A percentile compares a stretch with the other conserved stretches of the same genome.
Evolutionary conservation across 257 asterid species (phyloP).

Genomic region (Solanum chaucha): DNA sequence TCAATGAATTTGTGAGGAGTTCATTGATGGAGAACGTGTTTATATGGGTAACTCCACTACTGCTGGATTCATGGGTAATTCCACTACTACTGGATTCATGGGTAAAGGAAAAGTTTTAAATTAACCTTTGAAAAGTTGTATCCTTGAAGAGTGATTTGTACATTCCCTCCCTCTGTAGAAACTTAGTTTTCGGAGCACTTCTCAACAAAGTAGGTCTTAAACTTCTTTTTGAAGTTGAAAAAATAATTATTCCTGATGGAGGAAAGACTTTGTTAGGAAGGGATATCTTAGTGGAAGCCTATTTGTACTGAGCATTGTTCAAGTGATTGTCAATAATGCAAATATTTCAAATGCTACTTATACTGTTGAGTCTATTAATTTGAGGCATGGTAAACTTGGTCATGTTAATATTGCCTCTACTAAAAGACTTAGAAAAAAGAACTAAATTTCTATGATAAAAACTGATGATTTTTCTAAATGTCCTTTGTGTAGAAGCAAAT

Average conservation of each 20-base stretch:
- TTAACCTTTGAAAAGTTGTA: not conserved
- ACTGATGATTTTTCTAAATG: not conserved
- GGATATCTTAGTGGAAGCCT: not conserved
- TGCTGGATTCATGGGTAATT: too few relatives aligned
- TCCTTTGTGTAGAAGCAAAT: not conserved
- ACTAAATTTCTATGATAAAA: not conserved
- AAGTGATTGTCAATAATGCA: not conserved
- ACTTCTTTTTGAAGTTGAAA: too few relatives aligned
- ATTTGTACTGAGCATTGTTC: too few relatives aligned
- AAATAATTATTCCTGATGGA: too few relatives aligned
- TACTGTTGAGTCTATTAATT: not conserved
- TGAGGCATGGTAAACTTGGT: not conserved
- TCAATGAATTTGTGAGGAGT: not conserved
- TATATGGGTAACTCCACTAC: not conserved
- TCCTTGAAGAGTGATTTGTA: not conserved
- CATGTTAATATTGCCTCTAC: not conserved
- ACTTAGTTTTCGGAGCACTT: not conserved
- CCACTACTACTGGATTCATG: not conserved
- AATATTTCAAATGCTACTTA: too few relatives aligned
- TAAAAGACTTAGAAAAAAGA: not conserved
- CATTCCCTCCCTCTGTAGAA: not conserved
- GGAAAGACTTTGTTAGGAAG: not conserved
- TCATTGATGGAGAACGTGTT: not conserved
- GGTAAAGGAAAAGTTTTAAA: too few relatives aligned
- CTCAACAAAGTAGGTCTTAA: not conserved